Evolutionary conservation across 495 filamentous ascomycete genomes (phyloP).

Genomic region (Haplographium delicatum): DNA sequence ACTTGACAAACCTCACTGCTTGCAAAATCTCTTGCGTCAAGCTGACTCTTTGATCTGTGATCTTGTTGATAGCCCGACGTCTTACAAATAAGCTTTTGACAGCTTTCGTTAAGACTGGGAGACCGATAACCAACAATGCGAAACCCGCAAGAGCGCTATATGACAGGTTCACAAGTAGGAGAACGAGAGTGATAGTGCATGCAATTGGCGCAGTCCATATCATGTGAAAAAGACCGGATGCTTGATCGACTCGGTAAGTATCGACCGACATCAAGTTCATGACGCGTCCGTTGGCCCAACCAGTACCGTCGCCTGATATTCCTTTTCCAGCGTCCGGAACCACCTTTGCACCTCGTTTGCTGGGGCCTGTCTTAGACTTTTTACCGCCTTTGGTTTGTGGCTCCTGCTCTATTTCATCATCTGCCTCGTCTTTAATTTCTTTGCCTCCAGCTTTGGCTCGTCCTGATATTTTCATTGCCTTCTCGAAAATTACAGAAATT

Average conservation of each 20-base stretch:
- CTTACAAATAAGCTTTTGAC: conserved; percentile 66
- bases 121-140: conserved; percentile 67
- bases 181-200: conserved; percentile 67
- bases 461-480: conserved; percentile 75
- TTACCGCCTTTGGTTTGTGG: conserved; percentile 21
- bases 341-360: conserved; percentile 35
- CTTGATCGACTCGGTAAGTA: conserved; percentile 82
- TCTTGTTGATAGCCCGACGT: conserved; percentile 76
- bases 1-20: conserved; percentile 91
- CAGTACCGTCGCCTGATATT: conserved; percentile 60
- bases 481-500: conserved; percentile 72
- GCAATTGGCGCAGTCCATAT: conserved; percentile 79
- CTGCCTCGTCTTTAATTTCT: conserved; percentile 35
- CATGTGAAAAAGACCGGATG: conserved; percentile 82
- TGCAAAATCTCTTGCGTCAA: conserved; percentile 91
- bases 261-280: conserved; percentile 92
- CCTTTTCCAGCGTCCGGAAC: conserved; percentile 35
- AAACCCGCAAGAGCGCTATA: conserved; percentile 89
- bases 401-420: conserved; percentile 38
- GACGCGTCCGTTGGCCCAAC: conserved; percentile 88
- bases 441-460: conserved; percentile 65
- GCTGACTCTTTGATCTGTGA: conserved; percentile 86
- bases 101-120: conserved; percentile 68
- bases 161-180: conserved; percentile 78
- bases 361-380: conserved; percentile 31